phyloP scores from a whole-genome alignment of 148 eudicot genomes.

The Polygonum maritimum region DNA sequence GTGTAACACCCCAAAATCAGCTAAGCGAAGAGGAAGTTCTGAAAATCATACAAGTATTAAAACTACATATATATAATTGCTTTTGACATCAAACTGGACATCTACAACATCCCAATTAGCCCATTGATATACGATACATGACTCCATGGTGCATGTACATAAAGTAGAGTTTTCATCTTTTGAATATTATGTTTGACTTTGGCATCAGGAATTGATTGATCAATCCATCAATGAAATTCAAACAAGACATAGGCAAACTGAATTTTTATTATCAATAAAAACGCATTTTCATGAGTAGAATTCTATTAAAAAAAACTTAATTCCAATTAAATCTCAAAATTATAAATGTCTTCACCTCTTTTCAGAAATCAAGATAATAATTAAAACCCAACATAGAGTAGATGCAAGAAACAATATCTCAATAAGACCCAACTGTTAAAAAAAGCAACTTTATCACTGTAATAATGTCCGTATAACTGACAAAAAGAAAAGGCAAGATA shows the following conservation, averaged over 20 bases:
- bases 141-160: neutral
- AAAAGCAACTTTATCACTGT: neutral
- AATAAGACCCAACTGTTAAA: too few species aligned
- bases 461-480: neutral
- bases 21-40: slow-evolving; percentile 95
- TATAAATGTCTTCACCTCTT: neutral
- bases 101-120: neutral
- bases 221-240: neutral
- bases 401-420: too few species aligned
- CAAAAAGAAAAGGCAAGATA: slow-evolving; percentile 14
- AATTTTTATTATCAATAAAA: neutral
- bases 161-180: neutral
- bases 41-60: slow-evolving; percentile 21
- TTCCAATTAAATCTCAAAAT: neutral
- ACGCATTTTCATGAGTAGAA: neutral
- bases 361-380: neutral
- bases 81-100: neutral
- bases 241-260: neutral
- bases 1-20: slow-evolving; percentile 97
- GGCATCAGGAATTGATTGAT: neutral
- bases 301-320: neutral
- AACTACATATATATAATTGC: neutral
- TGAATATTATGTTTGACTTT: neutral
- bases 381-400: neutral
- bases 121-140: neutral